Evolutionary conservation across 1,284 basidiomycete species (phyloP).

Genomic region (Cryptococcus sp.): DNA sequence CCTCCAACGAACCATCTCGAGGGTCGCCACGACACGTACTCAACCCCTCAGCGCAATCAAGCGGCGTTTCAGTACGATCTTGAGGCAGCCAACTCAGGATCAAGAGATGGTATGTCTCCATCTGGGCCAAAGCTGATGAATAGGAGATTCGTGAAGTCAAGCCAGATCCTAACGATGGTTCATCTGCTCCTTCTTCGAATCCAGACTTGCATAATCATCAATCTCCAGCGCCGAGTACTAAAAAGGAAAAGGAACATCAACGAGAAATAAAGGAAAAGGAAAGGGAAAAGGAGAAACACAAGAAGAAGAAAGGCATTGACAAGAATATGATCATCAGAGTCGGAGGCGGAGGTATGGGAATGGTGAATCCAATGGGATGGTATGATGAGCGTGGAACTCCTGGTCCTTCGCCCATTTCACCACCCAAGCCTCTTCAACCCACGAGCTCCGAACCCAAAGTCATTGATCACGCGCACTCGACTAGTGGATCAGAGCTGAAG

Average conservation of each 20-base stretch:
- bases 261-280: constrained; percentile 2
- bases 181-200: constrained; percentile 18
- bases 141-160: constrained; percentile 4
- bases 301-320: constrained; percentile 38
- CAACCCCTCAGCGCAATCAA: constrained; percentile 24
- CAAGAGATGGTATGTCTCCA: neutral
- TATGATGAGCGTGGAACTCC: constrained; percentile 28
- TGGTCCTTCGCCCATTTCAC: neutral
- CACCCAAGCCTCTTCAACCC: neutral
- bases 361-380: constrained; percentile 72
- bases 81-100: neutral
- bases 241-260: neutral
- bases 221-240: neutral
- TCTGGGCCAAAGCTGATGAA: neutral
- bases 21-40: constrained; percentile 17
- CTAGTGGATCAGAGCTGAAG: too few relatives aligned
- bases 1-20: constrained; percentile 30
- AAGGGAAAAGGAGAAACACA: constrained; percentile 8
- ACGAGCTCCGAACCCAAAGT: too few relatives aligned
- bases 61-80: constrained; percentile 26
- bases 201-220: constrained; percentile 11
- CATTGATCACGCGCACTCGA: too few relatives aligned
- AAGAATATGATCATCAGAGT: constrained; percentile 79
- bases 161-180: constrained; percentile 3
- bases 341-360: constrained; percentile 66